Percentiles rank a stretch among this genome's conserved stretches.
Conservation (phyloP, 2,329 filamentous ascomycete genomes). For the Orbilia oligospora region DNA sequence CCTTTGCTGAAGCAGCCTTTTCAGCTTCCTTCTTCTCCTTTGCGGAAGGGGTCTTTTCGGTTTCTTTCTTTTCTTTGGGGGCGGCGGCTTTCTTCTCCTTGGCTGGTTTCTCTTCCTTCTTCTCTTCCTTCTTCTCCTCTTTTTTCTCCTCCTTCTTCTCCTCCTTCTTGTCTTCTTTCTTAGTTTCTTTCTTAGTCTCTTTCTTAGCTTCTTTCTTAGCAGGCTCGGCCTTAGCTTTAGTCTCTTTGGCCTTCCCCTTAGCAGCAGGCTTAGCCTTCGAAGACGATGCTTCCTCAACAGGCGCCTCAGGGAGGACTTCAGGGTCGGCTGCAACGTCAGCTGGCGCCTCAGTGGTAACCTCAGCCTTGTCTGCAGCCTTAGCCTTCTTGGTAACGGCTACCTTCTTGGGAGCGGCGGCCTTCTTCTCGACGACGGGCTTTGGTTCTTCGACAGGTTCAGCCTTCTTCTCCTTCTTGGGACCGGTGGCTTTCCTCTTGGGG, state of each 20-base stretch:
- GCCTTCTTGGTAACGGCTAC: constrained; percentile 48
- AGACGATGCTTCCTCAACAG: constrained; percentile 40
- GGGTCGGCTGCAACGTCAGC: constrained; percentile 38
- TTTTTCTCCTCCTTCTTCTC: constrained; percentile 65
- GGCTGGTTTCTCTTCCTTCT: constrained; percentile 62
- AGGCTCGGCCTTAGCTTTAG: constrained; percentile 14
- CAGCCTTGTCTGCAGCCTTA: constrained; percentile 55
- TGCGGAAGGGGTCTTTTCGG: constrained; percentile 62
- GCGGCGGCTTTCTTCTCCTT: constrained; percentile 63
- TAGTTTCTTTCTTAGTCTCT: constrained; percentile 56
- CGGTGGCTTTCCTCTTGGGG: constrained; percentile 69
- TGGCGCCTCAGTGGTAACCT: constrained; percentile 54
- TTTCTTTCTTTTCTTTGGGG: constrained; percentile 61
- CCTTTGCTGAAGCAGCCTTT: constrained; percentile 65
- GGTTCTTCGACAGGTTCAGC: constrained; percentile 41
- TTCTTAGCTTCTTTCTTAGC: constrained; percentile 47
- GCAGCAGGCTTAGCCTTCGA: constrained; percentile 52
- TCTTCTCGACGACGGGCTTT: constrained; percentile 59
- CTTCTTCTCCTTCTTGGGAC: constrained; percentile 62
- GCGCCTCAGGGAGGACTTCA: constrained; percentile 55
- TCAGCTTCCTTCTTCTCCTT: constrained; percentile 66
- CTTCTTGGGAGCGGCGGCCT: constrained; percentile 43
- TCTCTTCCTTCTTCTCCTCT: constrained; percentile 59
- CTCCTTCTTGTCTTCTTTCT: constrained; percentile 40
- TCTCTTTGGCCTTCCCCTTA: constrained; percentile 55